Evolutionary conservation across 139 green algal genomes (phyloP).

Genomic region (Nannochloris sp.): DNA sequence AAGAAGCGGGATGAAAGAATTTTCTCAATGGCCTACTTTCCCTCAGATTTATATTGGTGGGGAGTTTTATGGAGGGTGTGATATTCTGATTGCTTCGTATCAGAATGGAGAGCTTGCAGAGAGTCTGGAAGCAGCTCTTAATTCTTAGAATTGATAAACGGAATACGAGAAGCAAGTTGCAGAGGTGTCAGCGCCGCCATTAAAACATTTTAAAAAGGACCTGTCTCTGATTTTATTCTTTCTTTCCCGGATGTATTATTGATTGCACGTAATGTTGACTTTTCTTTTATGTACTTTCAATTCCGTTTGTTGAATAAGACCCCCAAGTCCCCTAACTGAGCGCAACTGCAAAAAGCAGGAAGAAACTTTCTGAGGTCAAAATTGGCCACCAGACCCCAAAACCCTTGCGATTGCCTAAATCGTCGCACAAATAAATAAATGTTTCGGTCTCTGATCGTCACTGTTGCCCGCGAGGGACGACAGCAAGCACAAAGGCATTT

Average conservation of each 20-base stretch:
- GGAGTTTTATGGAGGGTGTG: slow-evolving; percentile 93
- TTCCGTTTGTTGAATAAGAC: no score
- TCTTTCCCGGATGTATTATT: no score
- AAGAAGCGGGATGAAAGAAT: slow-evolving; percentile 80
- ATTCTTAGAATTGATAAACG: slow-evolving; percentile 25
- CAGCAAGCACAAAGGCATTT: background rate
- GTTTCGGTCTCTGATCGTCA: background rate
- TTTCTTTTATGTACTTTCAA: no score
- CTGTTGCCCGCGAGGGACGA: background rate
- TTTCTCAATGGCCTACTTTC: slow-evolving; percentile 80
- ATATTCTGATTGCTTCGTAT: slow-evolving; percentile 91
- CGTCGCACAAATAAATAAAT: slow-evolving; percentile 1
- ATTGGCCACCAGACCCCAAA: no score
- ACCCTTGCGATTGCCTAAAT: no score
- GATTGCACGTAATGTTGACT: no score
- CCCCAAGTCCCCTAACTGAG: no score
- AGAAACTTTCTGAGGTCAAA: no score
- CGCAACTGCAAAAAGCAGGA: no score
- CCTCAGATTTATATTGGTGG: slow-evolving; percentile 90
- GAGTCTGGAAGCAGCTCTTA: slow-evolving; percentile 56
- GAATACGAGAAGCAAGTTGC: background rate
- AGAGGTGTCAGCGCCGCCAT: no score
- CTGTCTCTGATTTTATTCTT: no score
- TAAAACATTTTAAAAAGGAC: no score
- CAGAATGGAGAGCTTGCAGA: slow-evolving; percentile 69